Percentiles rank a stretch among this genome's conserved stretches.
These are phyloP conservation scores for Azolla pinnata DNA, from an alignment of 75 land plant genomes.

Conservation along the genomic window DNA sequence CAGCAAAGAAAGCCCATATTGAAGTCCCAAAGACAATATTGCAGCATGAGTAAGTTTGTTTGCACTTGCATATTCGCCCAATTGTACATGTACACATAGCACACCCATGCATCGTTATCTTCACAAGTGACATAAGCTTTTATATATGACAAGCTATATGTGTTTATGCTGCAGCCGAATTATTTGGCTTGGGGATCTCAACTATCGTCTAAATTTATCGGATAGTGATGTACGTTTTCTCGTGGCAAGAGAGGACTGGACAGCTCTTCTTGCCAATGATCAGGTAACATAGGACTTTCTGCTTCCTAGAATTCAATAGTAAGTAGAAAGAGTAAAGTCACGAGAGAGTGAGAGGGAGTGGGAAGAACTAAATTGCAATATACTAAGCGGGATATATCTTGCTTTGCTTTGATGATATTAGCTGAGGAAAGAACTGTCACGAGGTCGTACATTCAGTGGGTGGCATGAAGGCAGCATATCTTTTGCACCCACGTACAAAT, in stretches of 20 bases:
- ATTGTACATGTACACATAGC: too few species aligned
- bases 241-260: constrained; percentile 45
- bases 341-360: not conserved
- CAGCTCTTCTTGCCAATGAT: constrained; percentile 45
- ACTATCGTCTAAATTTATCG: constrained; percentile 58
- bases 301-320: not conserved
- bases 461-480: constrained; percentile 77
- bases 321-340: not conserved
- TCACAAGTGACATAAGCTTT: too few species aligned
- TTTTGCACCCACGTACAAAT: constrained; percentile 94
- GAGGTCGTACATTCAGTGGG: constrained; percentile 77
- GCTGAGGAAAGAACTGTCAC: constrained; percentile 49
- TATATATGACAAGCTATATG: too few species aligned
- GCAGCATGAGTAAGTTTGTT: constrained; percentile 79
- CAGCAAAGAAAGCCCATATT: constrained; percentile 10
- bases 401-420: constrained; percentile 17
- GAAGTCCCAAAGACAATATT: constrained; percentile 49
- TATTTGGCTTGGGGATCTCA: constrained; percentile 85
- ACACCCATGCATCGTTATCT: too few species aligned
- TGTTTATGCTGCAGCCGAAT: constrained; percentile 75
- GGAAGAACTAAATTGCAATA: not conserved
- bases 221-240: constrained; percentile 43
- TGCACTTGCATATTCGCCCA: too few species aligned
- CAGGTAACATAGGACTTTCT: constrained; percentile 35
- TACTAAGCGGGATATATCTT: not conserved